Base-by-base conservation (phyloP, 345 rosid genomes). In the Combretum micranthum region DNA sequence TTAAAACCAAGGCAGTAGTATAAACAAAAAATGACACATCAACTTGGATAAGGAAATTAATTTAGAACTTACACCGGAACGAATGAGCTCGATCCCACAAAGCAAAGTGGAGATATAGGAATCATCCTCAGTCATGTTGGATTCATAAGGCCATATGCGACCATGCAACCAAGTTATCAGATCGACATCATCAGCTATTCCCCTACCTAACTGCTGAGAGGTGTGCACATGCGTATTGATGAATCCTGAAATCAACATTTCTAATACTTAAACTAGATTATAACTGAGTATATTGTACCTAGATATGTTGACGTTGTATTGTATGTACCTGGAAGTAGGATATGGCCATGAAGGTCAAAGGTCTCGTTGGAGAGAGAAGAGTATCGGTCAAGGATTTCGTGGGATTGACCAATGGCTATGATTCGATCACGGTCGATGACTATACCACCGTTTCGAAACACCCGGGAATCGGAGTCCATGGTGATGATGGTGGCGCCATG, bases 111-210 rank as follows among this genome's bases (percentile, higher is more conserved):
- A 85, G 50, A 85, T 26, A 63, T 78, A 82, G 46, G 92, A 85
- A 55, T 85, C 92, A 20, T 64, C 74, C 63, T 77, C 72, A 13
- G 88, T 82, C 86, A 85, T 85, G 60, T 59, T 67, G 42, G 88
- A 72, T 60, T 85, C 92, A 50, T 80, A 85, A 20, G 88, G 92
- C 92, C 92, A 85, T 49, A 85, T 80, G 47, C 88, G 79, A 43
- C 51, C 54, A 58, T 85, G 92, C 61, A 82, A 50, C 88, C 86
- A 85, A 0, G 92, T 82, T 75, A 82, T 68, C 58, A 85, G 53
- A 59, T 77, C 84, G 20, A 80, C 86, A 52, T 85, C 84, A 42
- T 80, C 92, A 3, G 92, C 88, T 49, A 82, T 82, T 59, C 92
- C 92, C 67, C 87, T 76, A 0, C 53, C 92, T 5, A 85, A 73